Base-by-base conservation (phyloP, 306 rosid species). In the Dalbergia cultrata region DNA sequence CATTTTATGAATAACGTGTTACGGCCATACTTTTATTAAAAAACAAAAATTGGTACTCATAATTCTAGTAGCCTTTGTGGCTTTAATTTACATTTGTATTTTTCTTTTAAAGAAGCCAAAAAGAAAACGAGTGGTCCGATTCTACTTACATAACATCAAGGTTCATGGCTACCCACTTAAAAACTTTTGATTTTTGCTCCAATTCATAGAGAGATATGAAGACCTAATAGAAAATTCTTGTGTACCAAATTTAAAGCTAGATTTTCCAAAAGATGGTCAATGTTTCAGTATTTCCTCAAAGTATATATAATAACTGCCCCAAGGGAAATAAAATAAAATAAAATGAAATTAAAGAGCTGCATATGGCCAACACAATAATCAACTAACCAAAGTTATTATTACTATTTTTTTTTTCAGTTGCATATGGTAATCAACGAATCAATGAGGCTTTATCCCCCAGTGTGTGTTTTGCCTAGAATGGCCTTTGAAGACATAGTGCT, bases 351-450 rank as follows among this genome's bases (percentile, higher is more conserved):
- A n/a, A 4, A 21, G 47, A 13, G 10, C 7, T 5, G 11, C 34
- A 26, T 4, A 13, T 18, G 43, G 41, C 43, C 70, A 34, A 35
- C 47, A 8, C 45, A 70, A 52, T 70, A 53, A 34, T 73, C 9
- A 62, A 37, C 16, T 84, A 53, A 84, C 22, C 7, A 56, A 9
- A 21, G 6, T 39, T 68, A 10, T 35, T 34, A 21, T 22, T 67
- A 67, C 43, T 31, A 19, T 21, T 71, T 72, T 66, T 34, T 59
- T 70, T 64, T 88, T 76, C 86, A 95, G 99, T 80, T 95, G 72
- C 94, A 90, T 39, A 93, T 88, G 99, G 98, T 95, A 17, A 95
- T 95, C 58, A 95, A 95, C n/a, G 99, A 95, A 62, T 88, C 99
- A 52, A 72, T 95, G 52, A 88, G 99, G 85, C 87, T 95, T 1